These are phyloP conservation scores for Ajuga chamaepitys DNA, from an alignment of 257 asterid species.

Conservation along the genomic window DNA sequence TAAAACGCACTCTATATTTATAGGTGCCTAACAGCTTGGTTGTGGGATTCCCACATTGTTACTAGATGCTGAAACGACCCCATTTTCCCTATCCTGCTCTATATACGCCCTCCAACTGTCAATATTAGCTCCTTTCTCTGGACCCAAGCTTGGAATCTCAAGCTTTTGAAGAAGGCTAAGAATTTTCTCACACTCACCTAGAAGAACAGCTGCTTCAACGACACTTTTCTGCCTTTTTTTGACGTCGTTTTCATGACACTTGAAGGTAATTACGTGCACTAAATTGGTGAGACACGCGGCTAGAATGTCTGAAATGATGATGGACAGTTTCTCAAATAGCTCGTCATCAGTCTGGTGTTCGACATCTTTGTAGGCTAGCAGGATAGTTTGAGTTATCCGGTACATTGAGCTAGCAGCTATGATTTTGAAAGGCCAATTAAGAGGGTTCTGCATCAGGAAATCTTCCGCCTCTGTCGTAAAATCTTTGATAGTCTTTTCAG, in stretches of 20 bases:
- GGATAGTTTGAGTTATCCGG: conserved; percentile 16
- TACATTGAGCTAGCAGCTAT: conserved; percentile 36
- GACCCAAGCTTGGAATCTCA: too few species aligned
- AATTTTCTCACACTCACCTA: background rate
- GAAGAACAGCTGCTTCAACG: background rate
- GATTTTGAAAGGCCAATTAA: background rate
- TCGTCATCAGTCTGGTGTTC: background rate
- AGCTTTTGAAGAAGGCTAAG: too few species aligned
- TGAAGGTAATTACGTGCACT: conserved; percentile 1
- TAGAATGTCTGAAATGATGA: conserved; percentile 25
- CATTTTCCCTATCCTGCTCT: too few species aligned
- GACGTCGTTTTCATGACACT: conserved; percentile 13
- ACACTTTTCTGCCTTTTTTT: conserved; percentile 16
- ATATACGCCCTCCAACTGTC: too few species aligned
- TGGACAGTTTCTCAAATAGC: conserved; percentile 13
- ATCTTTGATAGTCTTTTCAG: background rate
- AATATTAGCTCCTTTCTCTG: too few species aligned
- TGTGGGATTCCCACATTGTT: too few species aligned
- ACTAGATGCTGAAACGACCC: too few species aligned
- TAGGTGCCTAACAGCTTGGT: too few species aligned
- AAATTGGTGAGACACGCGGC: conserved; percentile 31
- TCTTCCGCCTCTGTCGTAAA: background rate
- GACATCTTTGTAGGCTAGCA: background rate
- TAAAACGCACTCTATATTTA: too few species aligned
- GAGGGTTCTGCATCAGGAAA: background rate